Percentiles rank a stretch among this genome's conserved stretches.
Evolutionary conservation across 768 basidiomycete species (phyloP).

Genomic region (Serpula lacrymans): DNA sequence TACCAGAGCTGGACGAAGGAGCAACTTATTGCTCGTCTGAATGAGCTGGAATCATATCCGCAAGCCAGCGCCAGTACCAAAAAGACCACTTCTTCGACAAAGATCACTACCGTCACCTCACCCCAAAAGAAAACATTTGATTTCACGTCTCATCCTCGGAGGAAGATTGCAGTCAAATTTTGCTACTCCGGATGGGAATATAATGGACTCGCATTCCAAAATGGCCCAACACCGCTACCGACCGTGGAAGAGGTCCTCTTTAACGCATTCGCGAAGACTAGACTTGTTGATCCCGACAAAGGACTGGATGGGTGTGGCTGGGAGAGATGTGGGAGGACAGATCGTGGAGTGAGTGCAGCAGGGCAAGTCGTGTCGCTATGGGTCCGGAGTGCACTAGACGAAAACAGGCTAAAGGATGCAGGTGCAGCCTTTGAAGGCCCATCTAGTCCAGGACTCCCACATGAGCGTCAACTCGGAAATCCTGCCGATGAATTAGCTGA

Average conservation of each 20-base stretch:
- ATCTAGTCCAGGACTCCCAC: not conserved
- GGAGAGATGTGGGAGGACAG: conserved; percentile 91
- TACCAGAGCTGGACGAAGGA: conserved; percentile 63
- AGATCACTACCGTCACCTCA: conserved; percentile 17
- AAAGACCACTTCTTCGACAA: conserved; percentile 16
- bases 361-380: conserved; percentile 93
- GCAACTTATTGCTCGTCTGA: conserved; percentile 65
- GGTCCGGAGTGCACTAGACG: conserved; percentile 68
- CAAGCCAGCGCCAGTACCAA: conserved; percentile 10
- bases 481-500: conserved; percentile 10
- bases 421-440: not conserved
- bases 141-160: conserved; percentile 65
- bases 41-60: conserved; percentile 45
- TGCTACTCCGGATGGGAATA: conserved; percentile 93
- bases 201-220: conserved; percentile 84
- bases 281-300: conserved; percentile 68
- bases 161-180: conserved; percentile 93
- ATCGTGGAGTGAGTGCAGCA: conserved; percentile 90
- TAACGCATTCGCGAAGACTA: conserved; percentile 70
- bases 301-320: conserved; percentile 88
- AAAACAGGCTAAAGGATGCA: conserved; percentile 1
- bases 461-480: not conserved
- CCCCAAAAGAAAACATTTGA: conserved; percentile 45
- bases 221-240: conserved; percentile 65
- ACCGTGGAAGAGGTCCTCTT: conserved; percentile 91